A percentile compares a stretch with the other conserved stretches of the same genome.
Evolutionary conservation across 257 asterid genomes (phyloP).

Genomic region (Hygrophila difformis): DNA sequence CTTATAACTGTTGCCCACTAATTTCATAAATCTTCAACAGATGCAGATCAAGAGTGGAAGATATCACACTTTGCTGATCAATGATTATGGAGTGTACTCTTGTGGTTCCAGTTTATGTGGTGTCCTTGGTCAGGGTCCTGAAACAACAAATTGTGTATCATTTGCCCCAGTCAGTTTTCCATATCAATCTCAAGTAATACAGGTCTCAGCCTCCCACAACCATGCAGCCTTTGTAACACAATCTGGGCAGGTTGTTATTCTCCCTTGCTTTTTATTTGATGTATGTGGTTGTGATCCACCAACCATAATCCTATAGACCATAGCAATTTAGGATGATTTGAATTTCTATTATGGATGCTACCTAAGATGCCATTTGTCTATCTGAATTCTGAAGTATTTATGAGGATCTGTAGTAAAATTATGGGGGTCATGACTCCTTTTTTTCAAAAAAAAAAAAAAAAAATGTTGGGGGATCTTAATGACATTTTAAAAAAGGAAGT

Average conservation of each 20-base stretch:
- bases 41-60: constrained; percentile 86
- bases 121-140: constrained; percentile 88
- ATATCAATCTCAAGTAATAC: constrained; percentile 41
- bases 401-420: too few species aligned
- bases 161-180: constrained; percentile 65
- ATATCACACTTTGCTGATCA: constrained; percentile 74
- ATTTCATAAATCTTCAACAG: constrained; percentile 34
- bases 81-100: constrained; percentile 51
- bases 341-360: too few species aligned
- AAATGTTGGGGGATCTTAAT: too few species aligned
- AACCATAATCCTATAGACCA: too few species aligned
- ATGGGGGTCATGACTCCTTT: too few species aligned
- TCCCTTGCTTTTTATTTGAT: background rate
- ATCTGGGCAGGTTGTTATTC: constrained; percentile 60
- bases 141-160: constrained; percentile 62
- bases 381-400: too few species aligned
- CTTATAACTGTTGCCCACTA: constrained; percentile 12
- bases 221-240: constrained; percentile 75
- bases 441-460: too few species aligned
- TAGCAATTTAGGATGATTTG: too few species aligned
- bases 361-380: too few species aligned
- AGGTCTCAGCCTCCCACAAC: constrained; percentile 78
- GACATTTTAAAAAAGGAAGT: too few species aligned
- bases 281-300: constrained; percentile 7
- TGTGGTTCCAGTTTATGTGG: constrained; percentile 90